Evolutionary conservation across 257 asterid species (phyloP).

Genomic region (Phtheirospermum japonicum): DNA sequence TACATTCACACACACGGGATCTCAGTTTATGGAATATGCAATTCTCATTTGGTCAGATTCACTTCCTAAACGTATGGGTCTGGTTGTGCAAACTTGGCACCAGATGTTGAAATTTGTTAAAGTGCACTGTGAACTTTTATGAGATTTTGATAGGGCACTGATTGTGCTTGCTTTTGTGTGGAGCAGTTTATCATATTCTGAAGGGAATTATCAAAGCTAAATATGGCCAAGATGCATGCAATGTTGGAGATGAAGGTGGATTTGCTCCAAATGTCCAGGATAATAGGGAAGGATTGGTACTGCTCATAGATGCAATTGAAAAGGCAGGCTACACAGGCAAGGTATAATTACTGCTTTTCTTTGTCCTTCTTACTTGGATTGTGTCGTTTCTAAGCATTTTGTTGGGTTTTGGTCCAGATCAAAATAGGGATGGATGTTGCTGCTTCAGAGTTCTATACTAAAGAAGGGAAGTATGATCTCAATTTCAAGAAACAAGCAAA

Average conservation of each 20-base stretch:
- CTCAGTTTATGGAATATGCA: slow-evolving; percentile 11
- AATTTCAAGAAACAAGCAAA: slow-evolving; percentile 97
- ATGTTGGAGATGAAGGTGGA: slow-evolving; percentile 99
- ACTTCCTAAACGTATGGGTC: background rate
- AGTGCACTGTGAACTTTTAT: background rate
- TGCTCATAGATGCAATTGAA: slow-evolving; percentile 92
- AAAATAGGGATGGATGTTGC: slow-evolving; percentile 99
- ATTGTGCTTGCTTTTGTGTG: slow-evolving; percentile 21
- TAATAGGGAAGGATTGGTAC: slow-evolving; percentile 86
- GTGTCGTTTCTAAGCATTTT: slow-evolving; percentile 17
- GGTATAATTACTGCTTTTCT: slow-evolving; percentile 35
- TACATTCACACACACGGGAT: background rate
- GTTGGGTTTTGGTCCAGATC: slow-evolving; percentile 51
- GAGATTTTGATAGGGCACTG: slow-evolving; percentile 22
- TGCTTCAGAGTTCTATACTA: slow-evolving; percentile 89
- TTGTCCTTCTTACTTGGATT: slow-evolving; percentile 6
- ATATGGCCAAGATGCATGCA: slow-evolving; percentile 99
- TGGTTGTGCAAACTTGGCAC: slow-evolving; percentile 9
- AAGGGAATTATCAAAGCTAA: slow-evolving; percentile 96
- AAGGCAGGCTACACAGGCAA: slow-evolving; percentile 94
- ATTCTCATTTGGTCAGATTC: slow-evolving; percentile 15
- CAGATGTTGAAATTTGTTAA: background rate
- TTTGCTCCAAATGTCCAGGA: slow-evolving; percentile 99
- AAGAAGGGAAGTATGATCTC: slow-evolving; percentile 85
- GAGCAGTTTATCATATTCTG: slow-evolving; percentile 80